Base-by-base conservation (phyloP, 108 stramenopile genomes). In the Epithemia pelagica region DNA sequence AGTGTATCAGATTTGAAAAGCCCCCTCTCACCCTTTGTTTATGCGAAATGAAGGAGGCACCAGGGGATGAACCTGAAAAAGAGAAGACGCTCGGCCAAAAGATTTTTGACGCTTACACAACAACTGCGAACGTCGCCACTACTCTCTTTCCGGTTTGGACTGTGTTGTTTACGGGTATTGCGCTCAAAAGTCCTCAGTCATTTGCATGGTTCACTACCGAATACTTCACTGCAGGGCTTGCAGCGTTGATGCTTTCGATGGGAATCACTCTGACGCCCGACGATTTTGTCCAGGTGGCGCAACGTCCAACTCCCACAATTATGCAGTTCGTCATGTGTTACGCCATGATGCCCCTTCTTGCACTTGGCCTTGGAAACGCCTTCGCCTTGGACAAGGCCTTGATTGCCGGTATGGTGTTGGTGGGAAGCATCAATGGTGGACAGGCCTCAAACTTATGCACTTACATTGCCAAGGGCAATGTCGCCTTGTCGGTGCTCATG, bases 201-300 rank as follows among this genome's bases (percentile, higher is more conserved):
- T 96, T 98, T 63, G 94, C 92, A n/a, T 98, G 95, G 95, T 96
- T 98, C 79, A 92, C 95, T 32, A 96, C 97, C 2, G 87, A 96
- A 70, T 96, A 94, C 78, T 98, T 98, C 71, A 96, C 97, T 19
- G 94, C 74, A 15, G 94, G 79, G 10, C 78, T 98, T 22, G 96
- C 91, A 3, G 86, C 88, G 30, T 84, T 97, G 59, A 98, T 98
- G 97, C 94, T 98, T 66, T 95, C 91, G 70, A 98, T 98, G 97
- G 97, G 97, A 65, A 98, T 98, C 71, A 98, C 97, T 28, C 82
- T 98, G 59, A 91, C 89, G n/a, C 95, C 95, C 0, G 51, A 80
- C 46, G 97, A 98, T 72, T 96, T 98, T 61, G 79, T 83, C 24
- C 77, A 88, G 29, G 96, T 98, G n/a, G 79, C 86, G n/a, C 78